phyloP scores from a whole-genome alignment of 2,329 filamentous ascomycete species.

The Hymenotorrendiella dingleyae region DNA sequence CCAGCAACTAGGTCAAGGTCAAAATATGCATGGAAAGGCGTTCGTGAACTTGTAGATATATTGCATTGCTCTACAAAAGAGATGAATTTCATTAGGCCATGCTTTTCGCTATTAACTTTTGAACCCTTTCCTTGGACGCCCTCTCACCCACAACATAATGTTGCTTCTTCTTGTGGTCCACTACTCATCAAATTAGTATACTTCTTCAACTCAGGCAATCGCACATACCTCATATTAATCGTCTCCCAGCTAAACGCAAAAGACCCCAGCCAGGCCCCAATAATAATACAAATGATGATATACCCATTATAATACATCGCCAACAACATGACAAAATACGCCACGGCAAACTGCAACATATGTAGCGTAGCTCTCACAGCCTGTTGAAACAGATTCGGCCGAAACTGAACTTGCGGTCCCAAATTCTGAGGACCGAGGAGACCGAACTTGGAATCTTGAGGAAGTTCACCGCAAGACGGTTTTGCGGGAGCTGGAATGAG shows the following conservation, averaged over 20 bases:
- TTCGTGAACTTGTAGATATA: too few species aligned
- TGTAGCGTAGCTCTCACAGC: slow-evolving; percentile 60
- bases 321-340: slow-evolving; percentile 74
- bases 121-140: background rate
- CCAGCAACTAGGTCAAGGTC: too few species aligned
- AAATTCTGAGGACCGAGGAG: too few species aligned
- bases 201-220: background rate
- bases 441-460: background rate
- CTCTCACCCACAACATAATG: slow-evolving; percentile 22
- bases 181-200: slow-evolving; percentile 5
- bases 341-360: slow-evolving; percentile 65
- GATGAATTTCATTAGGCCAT: too few species aligned
- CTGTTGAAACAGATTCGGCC: slow-evolving; percentile 61
- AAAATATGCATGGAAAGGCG: slow-evolving; percentile 1
- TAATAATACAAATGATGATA: slow-evolving; percentile 74
- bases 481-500: background rate
- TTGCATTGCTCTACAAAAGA: too few species aligned
- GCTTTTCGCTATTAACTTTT: too few species aligned
- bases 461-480: too few species aligned
- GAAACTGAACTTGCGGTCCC: slow-evolving; percentile 31
- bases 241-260: slow-evolving; percentile 71
- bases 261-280: slow-evolving; percentile 67
- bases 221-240: slow-evolving; percentile 29
- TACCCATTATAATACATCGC: slow-evolving; percentile 64
- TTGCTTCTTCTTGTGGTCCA: slow-evolving; percentile 18